Evolutionary conservation across 129 eudicot species (phyloP).

Genomic region (Cynara cardunculus): DNA sequence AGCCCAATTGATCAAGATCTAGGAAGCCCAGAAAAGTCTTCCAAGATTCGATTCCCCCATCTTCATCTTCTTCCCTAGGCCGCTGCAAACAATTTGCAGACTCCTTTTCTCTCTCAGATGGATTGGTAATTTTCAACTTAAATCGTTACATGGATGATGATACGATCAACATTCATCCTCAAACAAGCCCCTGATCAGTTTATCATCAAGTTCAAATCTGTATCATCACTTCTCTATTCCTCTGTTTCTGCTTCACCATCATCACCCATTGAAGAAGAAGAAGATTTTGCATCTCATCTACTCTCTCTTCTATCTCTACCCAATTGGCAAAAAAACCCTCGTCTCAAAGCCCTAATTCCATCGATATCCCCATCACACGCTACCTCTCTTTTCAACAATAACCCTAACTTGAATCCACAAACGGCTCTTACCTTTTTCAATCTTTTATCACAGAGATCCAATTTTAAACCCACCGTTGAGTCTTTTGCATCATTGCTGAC

Average conservation of each 20-base stretch:
- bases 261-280: conserved; percentile 11
- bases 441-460: conserved; percentile 35
- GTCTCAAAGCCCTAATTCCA: conserved; percentile 43
- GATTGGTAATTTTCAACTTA: not conserved
- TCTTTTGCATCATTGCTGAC: conserved; percentile 46
- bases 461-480: conserved; percentile 49
- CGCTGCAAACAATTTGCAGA: conserved; percentile 30
- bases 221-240: conserved; percentile 30
- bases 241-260: conserved; percentile 13
- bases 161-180: conserved; percentile 34
- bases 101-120: conserved; percentile 14
- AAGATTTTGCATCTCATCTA: conserved; percentile 36
- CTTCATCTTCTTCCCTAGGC: conserved; percentile 19
- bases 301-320: conserved; percentile 46
- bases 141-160: conserved; percentile 30
- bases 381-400: conserved; percentile 37
- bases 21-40: conserved; percentile 14
- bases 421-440: conserved; percentile 51
- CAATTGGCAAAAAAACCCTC: conserved; percentile 61
- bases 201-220: conserved; percentile 15
- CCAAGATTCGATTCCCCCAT: not conserved
- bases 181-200: conserved; percentile 5
- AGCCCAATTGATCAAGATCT: not conserved
- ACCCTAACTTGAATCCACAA: conserved; percentile 59
- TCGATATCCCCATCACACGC: conserved; percentile 46